phyloP scores from a whole-genome alignment of 192 early-diverging fungal genomes.

The Funneliformis geosporum region DNA sequence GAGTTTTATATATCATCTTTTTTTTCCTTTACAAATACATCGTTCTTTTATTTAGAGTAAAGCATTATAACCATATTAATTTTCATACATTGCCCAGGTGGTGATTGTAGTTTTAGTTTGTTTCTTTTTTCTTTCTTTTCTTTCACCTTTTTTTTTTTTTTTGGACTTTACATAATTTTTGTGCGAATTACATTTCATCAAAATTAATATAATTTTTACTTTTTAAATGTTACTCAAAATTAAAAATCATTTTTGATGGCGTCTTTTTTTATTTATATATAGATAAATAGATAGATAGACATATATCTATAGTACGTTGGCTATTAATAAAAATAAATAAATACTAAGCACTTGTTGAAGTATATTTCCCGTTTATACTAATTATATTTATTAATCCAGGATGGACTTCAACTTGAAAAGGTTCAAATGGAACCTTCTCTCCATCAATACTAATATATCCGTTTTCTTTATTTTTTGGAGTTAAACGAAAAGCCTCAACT shows the following conservation, averaged over 20 bases:
- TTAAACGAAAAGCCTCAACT: constrained; percentile 57
- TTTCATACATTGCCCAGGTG: neutral
- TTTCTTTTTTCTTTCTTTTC: neutral
- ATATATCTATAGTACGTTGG: too few relatives aligned
- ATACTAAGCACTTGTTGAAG: too few relatives aligned
- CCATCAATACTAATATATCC: constrained; percentile 60
- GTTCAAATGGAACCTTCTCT: constrained; percentile 50
- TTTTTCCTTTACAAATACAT: neutral
- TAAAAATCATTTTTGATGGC: too few relatives aligned
- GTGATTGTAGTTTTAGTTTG: neutral
- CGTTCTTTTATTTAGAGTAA: neutral
- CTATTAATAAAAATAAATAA: too few relatives aligned
- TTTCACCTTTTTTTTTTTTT: too few relatives aligned
- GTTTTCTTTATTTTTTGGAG: constrained; percentile 37
- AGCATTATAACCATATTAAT: neutral
- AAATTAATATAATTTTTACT: too few relatives aligned
- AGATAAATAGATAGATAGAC: too few relatives aligned
- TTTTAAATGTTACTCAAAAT: too few relatives aligned
- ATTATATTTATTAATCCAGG: constrained; percentile 46
- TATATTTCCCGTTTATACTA: constrained; percentile 44
- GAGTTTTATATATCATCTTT: neutral
- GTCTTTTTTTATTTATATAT: too few relatives aligned
- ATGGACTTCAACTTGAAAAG: constrained; percentile 63
- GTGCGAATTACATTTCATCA: too few relatives aligned
- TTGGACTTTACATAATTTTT: too few relatives aligned